Percentiles rank a stretch among this genome's conserved stretches.
phyloP scores from a whole-genome alignment of 106 monocot genomes.

The Dioscorea dumetorum region DNA sequence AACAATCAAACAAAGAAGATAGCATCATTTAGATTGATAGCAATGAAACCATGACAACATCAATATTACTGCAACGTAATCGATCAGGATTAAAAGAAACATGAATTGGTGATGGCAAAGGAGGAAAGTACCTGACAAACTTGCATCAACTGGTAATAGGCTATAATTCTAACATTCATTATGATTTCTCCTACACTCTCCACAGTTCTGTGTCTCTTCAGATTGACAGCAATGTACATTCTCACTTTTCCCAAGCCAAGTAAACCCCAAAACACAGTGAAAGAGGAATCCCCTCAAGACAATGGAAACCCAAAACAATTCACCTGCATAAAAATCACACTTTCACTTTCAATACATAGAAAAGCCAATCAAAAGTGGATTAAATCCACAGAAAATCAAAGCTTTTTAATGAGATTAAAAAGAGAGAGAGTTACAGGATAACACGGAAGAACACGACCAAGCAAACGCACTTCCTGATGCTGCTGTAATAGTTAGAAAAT shows the following conservation, averaged over 20 bases:
- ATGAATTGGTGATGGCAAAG: neutral
- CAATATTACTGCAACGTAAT: neutral
- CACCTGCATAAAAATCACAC: too few relatives aligned
- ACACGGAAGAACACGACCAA: slow-evolving; percentile 46
- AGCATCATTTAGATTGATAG: too few relatives aligned
- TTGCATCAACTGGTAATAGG: slow-evolving; percentile 47
- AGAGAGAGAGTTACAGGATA: slow-evolving; percentile 24
- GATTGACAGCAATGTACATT: slow-evolving; percentile 45
- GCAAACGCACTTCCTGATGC: slow-evolving; percentile 24
- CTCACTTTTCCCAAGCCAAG: slow-evolving; percentile 20
- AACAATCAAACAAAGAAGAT: too few relatives aligned
- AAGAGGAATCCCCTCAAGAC: neutral
- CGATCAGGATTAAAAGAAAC: neutral
- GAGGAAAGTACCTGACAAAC: slow-evolving; percentile 42
- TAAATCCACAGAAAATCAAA: neutral
- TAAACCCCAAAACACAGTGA: neutral
- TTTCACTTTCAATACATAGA: too few relatives aligned
- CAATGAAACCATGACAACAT: too few relatives aligned
- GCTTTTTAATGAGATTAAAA: neutral
- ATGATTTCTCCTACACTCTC: slow-evolving; percentile 30
- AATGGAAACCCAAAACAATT: too few relatives aligned
- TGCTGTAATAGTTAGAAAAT: slow-evolving; percentile 9
- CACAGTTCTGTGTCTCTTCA: slow-evolving; percentile 38
- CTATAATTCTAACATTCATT: slow-evolving; percentile 51
- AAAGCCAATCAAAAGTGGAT: too few relatives aligned